phyloP scores from a whole-genome alignment of 2,329 filamentous ascomycete genomes.

The Davidsoniella australis region DNA sequence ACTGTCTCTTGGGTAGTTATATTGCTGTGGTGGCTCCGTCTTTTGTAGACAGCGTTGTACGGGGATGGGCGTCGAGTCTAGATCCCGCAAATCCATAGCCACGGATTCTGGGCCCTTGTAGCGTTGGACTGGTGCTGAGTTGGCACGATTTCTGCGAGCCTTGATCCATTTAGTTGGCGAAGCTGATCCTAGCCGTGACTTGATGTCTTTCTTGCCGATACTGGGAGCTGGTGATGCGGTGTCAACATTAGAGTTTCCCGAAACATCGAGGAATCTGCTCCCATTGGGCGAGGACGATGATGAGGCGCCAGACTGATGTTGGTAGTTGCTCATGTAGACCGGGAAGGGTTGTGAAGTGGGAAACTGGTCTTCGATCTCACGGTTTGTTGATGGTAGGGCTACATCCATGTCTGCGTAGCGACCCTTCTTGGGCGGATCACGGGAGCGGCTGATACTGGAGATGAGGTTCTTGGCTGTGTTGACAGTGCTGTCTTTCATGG shows the following conservation, averaged over 20 bases:
- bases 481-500: slow-evolving; percentile 30
- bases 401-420: slow-evolving; percentile 8
- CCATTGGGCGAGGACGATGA: neutral
- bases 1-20: slow-evolving; percentile 6
- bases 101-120: neutral
- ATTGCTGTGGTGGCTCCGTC: neutral
- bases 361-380: slow-evolving; percentile 1
- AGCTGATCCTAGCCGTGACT: slow-evolving; percentile 1
- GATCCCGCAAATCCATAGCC: neutral
- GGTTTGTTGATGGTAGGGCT: slow-evolving; percentile 5
- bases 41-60: neutral
- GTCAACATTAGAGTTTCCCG: too few relatives aligned
- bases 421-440: slow-evolving; percentile 2
- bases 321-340: neutral
- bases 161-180: slow-evolving; percentile 8
- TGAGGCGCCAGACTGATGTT: neutral
- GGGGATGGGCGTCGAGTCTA: neutral
- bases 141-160: slow-evolving; percentile 1
- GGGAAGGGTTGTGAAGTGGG: slow-evolving; percentile 1
- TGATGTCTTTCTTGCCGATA: neutral
- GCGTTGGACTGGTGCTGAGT: slow-evolving; percentile 7
- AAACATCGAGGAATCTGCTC: neutral
- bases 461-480: slow-evolving; percentile 9
- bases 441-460: slow-evolving; percentile 7
- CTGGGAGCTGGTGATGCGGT: neutral